Percentiles rank a stretch among this genome's conserved stretches.
These are phyloP conservation scores for Gypsophila paniculata DNA, from an alignment of 179 eudicot species.

Conservation along the genomic window DNA sequence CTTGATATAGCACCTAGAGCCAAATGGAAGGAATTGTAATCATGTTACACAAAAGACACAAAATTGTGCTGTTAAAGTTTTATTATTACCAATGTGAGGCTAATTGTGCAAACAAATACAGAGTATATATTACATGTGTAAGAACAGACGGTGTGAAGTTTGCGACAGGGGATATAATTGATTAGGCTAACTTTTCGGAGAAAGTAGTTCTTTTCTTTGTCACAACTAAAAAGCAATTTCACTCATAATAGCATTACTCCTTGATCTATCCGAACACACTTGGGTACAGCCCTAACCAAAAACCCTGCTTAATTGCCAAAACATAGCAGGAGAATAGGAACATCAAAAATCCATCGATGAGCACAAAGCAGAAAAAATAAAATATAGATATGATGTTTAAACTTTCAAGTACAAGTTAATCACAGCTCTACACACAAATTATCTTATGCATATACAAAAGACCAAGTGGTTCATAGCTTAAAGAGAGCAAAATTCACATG, in stretches of 20 bases:
- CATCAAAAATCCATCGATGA: background rate
- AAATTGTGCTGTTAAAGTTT: background rate
- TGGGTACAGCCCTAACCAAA: background rate
- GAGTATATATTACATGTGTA: background rate
- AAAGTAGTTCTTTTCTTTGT: too few relatives aligned
- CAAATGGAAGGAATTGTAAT: constrained; percentile 10
- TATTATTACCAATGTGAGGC: background rate
- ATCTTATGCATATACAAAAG: background rate
- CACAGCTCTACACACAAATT: background rate
- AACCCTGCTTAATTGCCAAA: background rate
- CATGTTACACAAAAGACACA: background rate
- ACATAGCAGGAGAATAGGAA: background rate
- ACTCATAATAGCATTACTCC: too few relatives aligned
- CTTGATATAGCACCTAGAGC: constrained; percentile 80
- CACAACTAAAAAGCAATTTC: too few relatives aligned
- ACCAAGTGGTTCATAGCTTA: constrained; percentile 10
- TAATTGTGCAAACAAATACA: background rate
- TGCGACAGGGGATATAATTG: background rate
- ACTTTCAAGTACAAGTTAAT: background rate
- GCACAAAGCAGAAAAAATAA: background rate
- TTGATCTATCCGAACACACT: background rate
- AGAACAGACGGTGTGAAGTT: background rate
- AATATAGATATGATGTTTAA: background rate
- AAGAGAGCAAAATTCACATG: background rate
- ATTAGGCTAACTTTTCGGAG: too few relatives aligned